Evolutionary conservation across 2,329 filamentous ascomycete genomes (phyloP).

Genomic region (Chalara sp.): DNA sequence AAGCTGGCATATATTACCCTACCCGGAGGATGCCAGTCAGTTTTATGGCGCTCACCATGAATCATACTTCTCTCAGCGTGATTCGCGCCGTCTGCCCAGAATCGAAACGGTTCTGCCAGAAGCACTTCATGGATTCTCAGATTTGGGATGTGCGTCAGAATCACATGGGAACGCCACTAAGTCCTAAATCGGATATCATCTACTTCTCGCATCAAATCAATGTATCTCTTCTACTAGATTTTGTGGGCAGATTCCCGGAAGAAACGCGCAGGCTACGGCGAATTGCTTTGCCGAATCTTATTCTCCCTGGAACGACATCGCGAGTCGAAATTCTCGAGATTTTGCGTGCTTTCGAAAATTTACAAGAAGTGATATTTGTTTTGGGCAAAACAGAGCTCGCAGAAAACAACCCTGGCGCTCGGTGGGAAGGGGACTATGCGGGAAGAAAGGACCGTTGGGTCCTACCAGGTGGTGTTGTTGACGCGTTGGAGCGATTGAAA

Average conservation of each 20-base stretch:
- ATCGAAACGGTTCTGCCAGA: background rate
- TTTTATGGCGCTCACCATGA: background rate
- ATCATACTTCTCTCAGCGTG: background rate
- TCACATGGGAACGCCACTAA: background rate
- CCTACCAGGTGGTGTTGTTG: background rate
- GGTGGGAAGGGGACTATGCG: background rate
- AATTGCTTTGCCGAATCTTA: background rate
- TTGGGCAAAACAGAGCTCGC: background rate
- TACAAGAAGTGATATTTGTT: background rate
- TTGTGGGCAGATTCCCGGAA: background rate
- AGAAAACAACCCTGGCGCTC: background rate
- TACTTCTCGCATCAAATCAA: background rate
- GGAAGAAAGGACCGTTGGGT: background rate
- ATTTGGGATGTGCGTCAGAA: conserved; percentile 1
- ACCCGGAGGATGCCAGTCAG: background rate
- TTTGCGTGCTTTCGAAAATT: background rate
- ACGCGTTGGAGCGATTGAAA: background rate
- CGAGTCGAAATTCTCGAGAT: background rate
- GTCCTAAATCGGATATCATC: background rate
- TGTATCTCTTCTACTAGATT: background rate
- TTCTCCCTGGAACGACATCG: background rate
- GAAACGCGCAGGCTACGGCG: background rate
- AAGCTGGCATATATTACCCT: background rate
- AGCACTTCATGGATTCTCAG: background rate
- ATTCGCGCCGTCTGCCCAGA: background rate